Evolutionary conservation across 768 basidiomycete genomes (phyloP).

Genomic region (Auricularia sp.): DNA sequence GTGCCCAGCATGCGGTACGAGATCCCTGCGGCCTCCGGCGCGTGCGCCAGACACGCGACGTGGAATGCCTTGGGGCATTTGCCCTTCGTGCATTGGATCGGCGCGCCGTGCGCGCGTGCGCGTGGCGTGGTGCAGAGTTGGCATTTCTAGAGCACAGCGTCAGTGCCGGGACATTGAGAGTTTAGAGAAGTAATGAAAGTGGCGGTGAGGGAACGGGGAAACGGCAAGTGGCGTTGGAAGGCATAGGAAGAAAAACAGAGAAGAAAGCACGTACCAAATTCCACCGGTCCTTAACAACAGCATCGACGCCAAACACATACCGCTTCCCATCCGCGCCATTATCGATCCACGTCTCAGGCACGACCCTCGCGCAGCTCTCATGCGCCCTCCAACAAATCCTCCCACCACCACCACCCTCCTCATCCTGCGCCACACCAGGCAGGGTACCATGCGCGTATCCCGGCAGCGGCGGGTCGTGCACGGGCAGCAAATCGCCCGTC

Average conservation of each 20-base stretch:
- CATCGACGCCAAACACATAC: conserved; percentile 76
- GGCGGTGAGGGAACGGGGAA: too few species aligned
- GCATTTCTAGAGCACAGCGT: conserved; percentile 66
- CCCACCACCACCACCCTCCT: too few species aligned
- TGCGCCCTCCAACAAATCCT: conserved; percentile 57
- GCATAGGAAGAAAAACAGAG: neutral
- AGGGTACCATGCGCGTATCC: conserved; percentile 22
- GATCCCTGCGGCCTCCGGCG: conserved; percentile 24
- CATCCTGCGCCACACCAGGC: conserved; percentile 34
- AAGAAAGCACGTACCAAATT: conserved; percentile 51
- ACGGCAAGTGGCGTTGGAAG: too few species aligned
- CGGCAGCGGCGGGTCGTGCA: conserved; percentile 55
- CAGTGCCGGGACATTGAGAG: neutral
- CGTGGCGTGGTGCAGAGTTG: conserved; percentile 65
- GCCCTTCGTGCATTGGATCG: conserved; percentile 88
- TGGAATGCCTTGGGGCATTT: conserved; percentile 93
- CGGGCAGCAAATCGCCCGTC: conserved; percentile 47
- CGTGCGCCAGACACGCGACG: conserved; percentile 74
- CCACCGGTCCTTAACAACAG: conserved; percentile 88
- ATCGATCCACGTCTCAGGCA: conserved; percentile 92
- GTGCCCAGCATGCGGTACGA: conserved; percentile 50
- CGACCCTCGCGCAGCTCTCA: conserved; percentile 63
- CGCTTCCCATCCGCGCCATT: conserved; percentile 32
- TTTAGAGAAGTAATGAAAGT: too few species aligned
- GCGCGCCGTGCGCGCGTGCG: conserved; percentile 62